These are phyloP conservation scores for Scolecobasidium constrictum DNA, from an alignment of 2,329 filamentous ascomycete species.

Conservation along the genomic window DNA sequence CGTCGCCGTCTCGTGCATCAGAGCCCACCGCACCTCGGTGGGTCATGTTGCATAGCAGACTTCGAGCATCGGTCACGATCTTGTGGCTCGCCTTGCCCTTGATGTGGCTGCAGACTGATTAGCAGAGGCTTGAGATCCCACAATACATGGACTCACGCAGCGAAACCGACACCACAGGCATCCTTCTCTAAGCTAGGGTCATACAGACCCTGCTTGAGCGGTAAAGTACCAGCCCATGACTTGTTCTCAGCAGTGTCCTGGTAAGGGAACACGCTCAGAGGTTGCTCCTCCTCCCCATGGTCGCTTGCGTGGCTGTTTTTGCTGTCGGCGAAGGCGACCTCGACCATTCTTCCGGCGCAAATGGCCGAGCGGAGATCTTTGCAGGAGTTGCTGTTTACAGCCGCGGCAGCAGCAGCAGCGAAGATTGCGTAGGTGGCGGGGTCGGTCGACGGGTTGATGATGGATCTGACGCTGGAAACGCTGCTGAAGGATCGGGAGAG, in stretches of 20 bases:
- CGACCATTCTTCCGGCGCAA: conserved; percentile 42
- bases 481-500: no score
- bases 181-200: conserved; percentile 95
- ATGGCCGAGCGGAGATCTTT: no score
- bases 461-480: no score
- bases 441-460: no score
- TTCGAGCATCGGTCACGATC: conserved; percentile 94
- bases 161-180: conserved; percentile 98
- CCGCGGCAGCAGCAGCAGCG: no score
- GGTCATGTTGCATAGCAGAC: conserved; percentile 99
- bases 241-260: conserved; percentile 68
- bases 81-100: conserved; percentile 97
- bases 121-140: no score
- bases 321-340: conserved; percentile 41
- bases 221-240: conserved; percentile 89
- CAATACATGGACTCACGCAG: conserved; percentile 68
- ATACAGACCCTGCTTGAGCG: conserved; percentile 97
- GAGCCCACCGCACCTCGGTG: conserved; percentile 97
- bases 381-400: no score
- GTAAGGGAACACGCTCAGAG: conserved; percentile 65
- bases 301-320: conserved; percentile 35
- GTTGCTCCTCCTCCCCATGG: conserved; percentile 47
- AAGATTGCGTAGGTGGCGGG: no score
- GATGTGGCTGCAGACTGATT: conserved; percentile 58
- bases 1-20: conserved; percentile 94